A percentile compares a stretch with the other conserved stretches of the same genome.
Evolutionary conservation across 2,329 filamentous ascomycete species (phyloP).

Genomic region (Stemphylium lycopersici): DNA sequence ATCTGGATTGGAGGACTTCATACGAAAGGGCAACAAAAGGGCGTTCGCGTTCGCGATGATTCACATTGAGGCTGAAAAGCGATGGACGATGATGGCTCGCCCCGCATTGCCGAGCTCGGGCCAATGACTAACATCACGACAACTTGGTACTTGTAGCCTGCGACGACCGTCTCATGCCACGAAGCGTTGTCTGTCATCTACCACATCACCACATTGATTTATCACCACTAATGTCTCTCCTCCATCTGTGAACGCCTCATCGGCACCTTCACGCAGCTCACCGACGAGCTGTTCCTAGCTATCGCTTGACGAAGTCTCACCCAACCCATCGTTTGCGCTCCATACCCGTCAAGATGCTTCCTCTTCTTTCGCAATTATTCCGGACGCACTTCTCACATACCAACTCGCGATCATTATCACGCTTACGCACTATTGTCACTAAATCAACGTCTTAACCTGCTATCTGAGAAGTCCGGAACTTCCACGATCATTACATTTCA

Average conservation of each 20-base stretch:
- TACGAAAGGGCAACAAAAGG: constrained; percentile 11
- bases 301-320: constrained; percentile 28
- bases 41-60: background rate
- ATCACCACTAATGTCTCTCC: constrained; percentile 18
- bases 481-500: background rate
- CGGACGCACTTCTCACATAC: constrained; percentile 59
- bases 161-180: constrained; percentile 5
- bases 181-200: background rate
- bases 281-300: constrained; percentile 25
- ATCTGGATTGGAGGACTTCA: too few species aligned
- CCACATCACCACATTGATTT: background rate
- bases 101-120: constrained; percentile 15
- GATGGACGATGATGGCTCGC: constrained; percentile 4
- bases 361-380: constrained; percentile 55
- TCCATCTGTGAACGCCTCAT: constrained; percentile 27
- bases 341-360: constrained; percentile 57
- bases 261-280: constrained; percentile 32
- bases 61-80: background rate
- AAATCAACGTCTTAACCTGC: constrained; percentile 12
- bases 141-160: constrained; percentile 9
- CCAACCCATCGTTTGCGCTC: constrained; percentile 24
- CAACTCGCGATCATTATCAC: constrained; percentile 55
- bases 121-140: constrained; percentile 17
- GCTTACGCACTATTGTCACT: constrained; percentile 14
- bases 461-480: constrained; percentile 6